Conservation (phyloP, 1,284 basidiomycete species). For the Singerocomus inundabilis region DNA sequence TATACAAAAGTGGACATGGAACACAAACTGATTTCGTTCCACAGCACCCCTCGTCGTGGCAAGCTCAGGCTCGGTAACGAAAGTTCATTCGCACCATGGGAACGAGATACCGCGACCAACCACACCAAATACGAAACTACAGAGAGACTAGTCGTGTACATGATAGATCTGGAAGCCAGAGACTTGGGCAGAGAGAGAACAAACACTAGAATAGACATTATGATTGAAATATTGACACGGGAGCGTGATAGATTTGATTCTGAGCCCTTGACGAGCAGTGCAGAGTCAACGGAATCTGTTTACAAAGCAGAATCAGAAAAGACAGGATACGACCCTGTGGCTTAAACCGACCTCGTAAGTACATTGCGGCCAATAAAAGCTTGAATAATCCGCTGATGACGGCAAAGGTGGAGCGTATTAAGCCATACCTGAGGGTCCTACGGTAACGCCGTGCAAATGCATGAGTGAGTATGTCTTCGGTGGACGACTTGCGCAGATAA, state of each 20-base stretch:
- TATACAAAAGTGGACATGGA: not conserved
- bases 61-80: slow-evolving; percentile 36
- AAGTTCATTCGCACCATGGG: slow-evolving; percentile 46
- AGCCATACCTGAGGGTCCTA: slow-evolving; percentile 42
- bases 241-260: slow-evolving; percentile 31
- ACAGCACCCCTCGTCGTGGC: slow-evolving; percentile 48
- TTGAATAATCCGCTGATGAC: slow-evolving; percentile 44
- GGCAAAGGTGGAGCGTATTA: slow-evolving; percentile 43
- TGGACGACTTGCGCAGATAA: slow-evolving; percentile 59
- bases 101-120: slow-evolving; percentile 51
- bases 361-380: slow-evolving; percentile 55
- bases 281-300: slow-evolving; percentile 52
- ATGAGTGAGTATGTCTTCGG: slow-evolving; percentile 63
- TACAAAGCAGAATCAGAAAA: slow-evolving; percentile 5
- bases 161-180: slow-evolving; percentile 48
- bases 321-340: not conserved
- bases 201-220: slow-evolving; percentile 44
- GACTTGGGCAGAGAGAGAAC: slow-evolving; percentile 54
- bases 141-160: slow-evolving; percentile 59
- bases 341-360: slow-evolving; percentile 56
- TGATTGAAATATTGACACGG: slow-evolving; percentile 35
- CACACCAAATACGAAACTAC: slow-evolving; percentile 56
- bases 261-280: slow-evolving; percentile 44
- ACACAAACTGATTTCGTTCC: slow-evolving; percentile 63
- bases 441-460: slow-evolving; percentile 56